Evolutionary conservation across 2,329 filamentous ascomycete species (phyloP).

Genomic region (Dothistroma pini): DNA sequence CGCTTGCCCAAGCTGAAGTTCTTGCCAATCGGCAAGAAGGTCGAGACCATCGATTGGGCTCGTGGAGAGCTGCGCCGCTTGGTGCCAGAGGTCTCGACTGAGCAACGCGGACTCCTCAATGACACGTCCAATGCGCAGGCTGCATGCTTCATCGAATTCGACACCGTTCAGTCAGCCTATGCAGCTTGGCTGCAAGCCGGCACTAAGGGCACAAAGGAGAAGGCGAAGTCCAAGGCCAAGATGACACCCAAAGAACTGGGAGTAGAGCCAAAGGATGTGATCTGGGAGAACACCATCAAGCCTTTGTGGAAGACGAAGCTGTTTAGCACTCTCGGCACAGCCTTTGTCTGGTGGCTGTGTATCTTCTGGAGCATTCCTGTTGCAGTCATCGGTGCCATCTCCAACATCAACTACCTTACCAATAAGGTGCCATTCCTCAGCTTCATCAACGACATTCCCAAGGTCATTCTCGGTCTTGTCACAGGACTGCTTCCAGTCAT

Average conservation of each 20-base stretch:
- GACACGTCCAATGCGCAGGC: slow-evolving; percentile 64
- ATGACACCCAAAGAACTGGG: slow-evolving; percentile 41
- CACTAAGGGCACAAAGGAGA: neutral
- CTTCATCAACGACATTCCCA: slow-evolving; percentile 43
- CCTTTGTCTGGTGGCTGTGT: slow-evolving; percentile 40
- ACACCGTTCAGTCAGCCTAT: slow-evolving; percentile 75
- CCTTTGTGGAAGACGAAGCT: slow-evolving; percentile 29
- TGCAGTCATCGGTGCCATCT: slow-evolving; percentile 43
- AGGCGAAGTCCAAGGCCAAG: slow-evolving; percentile 17
- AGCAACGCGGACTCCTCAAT: slow-evolving; percentile 63
- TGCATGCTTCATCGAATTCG: slow-evolving; percentile 85
- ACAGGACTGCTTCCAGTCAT: slow-evolving; percentile 43
- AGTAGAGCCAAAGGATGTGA: slow-evolving; percentile 39
- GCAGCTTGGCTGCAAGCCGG: slow-evolving; percentile 61
- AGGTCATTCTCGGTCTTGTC: slow-evolving; percentile 42
- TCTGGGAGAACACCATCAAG: slow-evolving; percentile 45
- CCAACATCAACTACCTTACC: slow-evolving; percentile 44
- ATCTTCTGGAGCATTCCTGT: slow-evolving; percentile 48
- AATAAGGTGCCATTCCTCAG: slow-evolving; percentile 37
- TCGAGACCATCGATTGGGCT: slow-evolving; percentile 87
- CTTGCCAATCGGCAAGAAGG: slow-evolving; percentile 70
- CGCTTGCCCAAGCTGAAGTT: slow-evolving; percentile 50
- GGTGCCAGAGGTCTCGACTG: slow-evolving; percentile 64
- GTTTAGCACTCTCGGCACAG: slow-evolving; percentile 36
- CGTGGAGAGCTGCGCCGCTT: slow-evolving; percentile 70